A percentile compares a stretch with the other conserved stretches of the same genome.
These are phyloP conservation scores for Fragaria iinumae DNA, from an alignment of 306 rosid species.

Conservation along the genomic window DNA sequence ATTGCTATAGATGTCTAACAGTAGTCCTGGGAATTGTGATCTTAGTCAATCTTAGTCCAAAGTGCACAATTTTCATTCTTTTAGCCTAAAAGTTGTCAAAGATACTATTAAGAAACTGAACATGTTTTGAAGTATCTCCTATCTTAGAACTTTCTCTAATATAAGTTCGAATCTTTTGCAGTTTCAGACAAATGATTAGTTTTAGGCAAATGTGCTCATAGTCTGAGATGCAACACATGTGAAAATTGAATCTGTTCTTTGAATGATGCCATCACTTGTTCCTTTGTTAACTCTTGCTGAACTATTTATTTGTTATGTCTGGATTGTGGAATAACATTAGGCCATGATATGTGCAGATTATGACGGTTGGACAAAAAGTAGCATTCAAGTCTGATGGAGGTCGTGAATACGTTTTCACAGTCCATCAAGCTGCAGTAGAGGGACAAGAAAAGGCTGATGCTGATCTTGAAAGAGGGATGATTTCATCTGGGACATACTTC, in stretches of 20 bases:
- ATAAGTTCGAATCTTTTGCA: no score
- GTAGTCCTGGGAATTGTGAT: neutral
- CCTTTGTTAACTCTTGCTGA: neutral
- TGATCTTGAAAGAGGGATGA: constrained; percentile 61
- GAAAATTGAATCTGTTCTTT: neutral
- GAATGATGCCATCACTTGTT: neutral
- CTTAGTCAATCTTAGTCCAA: neutral
- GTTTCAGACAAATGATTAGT: neutral
- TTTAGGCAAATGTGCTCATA: neutral
- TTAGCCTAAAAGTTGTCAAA: neutral
- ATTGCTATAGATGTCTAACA: neutral
- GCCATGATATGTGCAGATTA: constrained; percentile 52
- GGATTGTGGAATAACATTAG: neutral
- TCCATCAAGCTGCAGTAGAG: constrained; percentile 46
- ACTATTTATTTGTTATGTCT: neutral
- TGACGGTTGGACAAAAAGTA: constrained; percentile 88
- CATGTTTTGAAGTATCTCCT: neutral
- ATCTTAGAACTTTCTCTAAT: no score
- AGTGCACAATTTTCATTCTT: neutral
- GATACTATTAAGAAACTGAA: neutral
- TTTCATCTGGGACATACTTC: constrained; percentile 73
- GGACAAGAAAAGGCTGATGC: constrained; percentile 54
- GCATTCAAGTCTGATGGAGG: constrained; percentile 67
- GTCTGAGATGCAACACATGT: neutral
- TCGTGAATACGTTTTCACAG: constrained; percentile 71